phyloP scores from a whole-genome alignment of 192 early-diverging fungal genomes.

The Lunasporangiospora selenospora region DNA sequence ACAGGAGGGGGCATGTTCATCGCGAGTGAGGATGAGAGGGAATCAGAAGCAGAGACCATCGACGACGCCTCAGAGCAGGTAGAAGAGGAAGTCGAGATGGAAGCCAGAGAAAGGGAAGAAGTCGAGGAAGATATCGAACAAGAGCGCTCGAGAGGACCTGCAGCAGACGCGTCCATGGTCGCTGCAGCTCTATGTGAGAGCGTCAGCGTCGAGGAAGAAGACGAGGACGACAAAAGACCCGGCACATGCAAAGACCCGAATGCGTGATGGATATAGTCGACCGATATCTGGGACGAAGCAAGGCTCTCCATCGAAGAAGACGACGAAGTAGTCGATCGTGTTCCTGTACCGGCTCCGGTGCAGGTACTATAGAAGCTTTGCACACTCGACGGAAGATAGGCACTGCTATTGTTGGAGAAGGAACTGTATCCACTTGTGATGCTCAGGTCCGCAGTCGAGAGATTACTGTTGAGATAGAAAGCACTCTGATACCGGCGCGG shows the following conservation, averaged over 20 bases:
- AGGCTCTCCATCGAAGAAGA: no score
- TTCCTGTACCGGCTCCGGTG: background rate
- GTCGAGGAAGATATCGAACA: background rate
- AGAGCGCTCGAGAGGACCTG: background rate
- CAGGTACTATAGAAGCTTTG: no score
- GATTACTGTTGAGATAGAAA: conserved; percentile 15
- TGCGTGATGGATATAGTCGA: conserved; percentile 27
- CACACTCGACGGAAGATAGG: background rate
- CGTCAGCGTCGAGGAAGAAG: conserved; percentile 1
- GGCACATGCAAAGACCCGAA: conserved; percentile 38
- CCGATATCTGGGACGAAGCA: conserved; percentile 15
- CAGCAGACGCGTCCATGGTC: background rate
- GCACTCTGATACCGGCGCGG: background rate
- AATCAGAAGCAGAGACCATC: no score
- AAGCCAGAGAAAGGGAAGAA: background rate
- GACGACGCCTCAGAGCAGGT: no score
- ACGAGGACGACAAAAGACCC: background rate
- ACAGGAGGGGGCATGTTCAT: no score
- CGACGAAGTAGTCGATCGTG: conserved; percentile 14
- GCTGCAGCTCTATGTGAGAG: no score
- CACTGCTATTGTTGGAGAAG: background rate
- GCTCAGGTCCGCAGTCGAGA: conserved; percentile 6
- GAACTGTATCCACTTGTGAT: conserved; percentile 12
- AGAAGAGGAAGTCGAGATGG: conserved; percentile 30
- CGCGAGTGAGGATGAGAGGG: no score